Conservation (phyloP, 2,329 filamentous ascomycete species). For the Microdochium nivale region DNA sequence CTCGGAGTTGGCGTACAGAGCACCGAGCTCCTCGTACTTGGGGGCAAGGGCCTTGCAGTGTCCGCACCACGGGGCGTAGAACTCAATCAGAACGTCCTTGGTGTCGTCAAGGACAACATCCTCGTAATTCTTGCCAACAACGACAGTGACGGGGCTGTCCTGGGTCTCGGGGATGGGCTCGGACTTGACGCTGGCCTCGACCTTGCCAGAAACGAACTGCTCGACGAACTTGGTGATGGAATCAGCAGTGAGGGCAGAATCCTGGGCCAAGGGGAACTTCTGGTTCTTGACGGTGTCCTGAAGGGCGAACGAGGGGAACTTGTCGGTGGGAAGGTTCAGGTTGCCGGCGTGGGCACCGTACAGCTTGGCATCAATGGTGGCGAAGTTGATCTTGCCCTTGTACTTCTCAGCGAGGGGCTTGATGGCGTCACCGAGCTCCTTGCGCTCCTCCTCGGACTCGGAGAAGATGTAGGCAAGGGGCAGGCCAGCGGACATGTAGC, state of each 20-base stretch:
- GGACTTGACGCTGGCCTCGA: slow-evolving; percentile 96
- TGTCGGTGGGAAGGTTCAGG: slow-evolving; percentile 91
- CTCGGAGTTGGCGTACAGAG: slow-evolving; percentile 67
- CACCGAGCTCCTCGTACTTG: slow-evolving; percentile 88
- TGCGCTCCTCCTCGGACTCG: slow-evolving; percentile 83
- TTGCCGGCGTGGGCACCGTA: slow-evolving; percentile 94
- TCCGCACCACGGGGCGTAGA: slow-evolving; percentile 98
- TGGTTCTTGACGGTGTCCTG: slow-evolving; percentile 92
- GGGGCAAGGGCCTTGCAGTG: slow-evolving; percentile 99
- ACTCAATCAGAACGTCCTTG: slow-evolving; percentile 97
- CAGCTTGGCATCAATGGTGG: slow-evolving; percentile 88
- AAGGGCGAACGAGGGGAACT: slow-evolving; percentile 96
- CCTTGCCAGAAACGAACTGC: slow-evolving; percentile 76
- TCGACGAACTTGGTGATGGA: slow-evolving; percentile 76
- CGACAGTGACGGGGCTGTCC: slow-evolving; percentile 76
- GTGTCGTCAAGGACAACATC: slow-evolving; percentile 83
- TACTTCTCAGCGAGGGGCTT: slow-evolving; percentile 85
- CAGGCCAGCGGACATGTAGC: slow-evolving; percentile 87
- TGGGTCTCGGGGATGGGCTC: slow-evolving; percentile 93
- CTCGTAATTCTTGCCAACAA: slow-evolving; percentile 92
- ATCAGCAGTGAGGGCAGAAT: slow-evolving; percentile 64
- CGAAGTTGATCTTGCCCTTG: slow-evolving; percentile 94
- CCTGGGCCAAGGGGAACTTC: slow-evolving; percentile 91
- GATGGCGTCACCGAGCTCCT: slow-evolving; percentile 64
- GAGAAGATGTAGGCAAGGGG: slow-evolving; percentile 97